A percentile compares a stretch with the other conserved stretches of the same genome.
phyloP scores from a whole-genome alignment of 805 yeast genomes.

The Ogataea degrootiae region DNA sequence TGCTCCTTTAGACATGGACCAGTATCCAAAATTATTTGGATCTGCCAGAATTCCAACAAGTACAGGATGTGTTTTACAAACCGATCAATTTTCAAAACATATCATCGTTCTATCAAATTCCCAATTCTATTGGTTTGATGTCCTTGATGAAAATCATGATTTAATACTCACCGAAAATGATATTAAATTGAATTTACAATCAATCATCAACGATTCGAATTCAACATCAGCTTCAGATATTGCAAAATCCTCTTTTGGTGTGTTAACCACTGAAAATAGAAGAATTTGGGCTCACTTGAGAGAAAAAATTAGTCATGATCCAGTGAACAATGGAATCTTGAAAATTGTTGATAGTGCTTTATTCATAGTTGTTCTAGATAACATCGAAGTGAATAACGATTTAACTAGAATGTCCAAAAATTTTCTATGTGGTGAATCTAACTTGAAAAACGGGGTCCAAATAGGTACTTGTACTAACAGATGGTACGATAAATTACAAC shows the following conservation, averaged over 20 bases:
- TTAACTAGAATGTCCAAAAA: constrained; percentile 69
- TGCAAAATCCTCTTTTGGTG: constrained; percentile 80
- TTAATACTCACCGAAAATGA: constrained; percentile 72
- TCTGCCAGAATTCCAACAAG: constrained; percentile 81
- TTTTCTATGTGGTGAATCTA: constrained; percentile 82
- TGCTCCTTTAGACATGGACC: constrained; percentile 81
- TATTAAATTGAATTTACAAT: constrained; percentile 65
- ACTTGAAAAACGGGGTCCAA: constrained; percentile 78
- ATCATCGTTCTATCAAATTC: constrained; percentile 78
- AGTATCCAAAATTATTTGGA: constrained; percentile 81
- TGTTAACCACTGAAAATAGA: constrained; percentile 85
- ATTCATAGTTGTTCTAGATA: constrained; percentile 80
- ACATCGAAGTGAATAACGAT: constrained; percentile 56
- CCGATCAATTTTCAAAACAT: constrained; percentile 71
- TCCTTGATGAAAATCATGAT: constrained; percentile 67
- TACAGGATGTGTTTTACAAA: constrained; percentile 80
- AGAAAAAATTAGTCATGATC: constrained; percentile 39
- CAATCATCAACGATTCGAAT: constrained; percentile 71
- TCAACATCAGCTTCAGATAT: constrained; percentile 49
- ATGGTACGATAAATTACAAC: constrained; percentile 87
- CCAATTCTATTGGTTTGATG: constrained; percentile 95
- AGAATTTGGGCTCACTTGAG: constrained; percentile 82
- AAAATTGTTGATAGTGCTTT: constrained; percentile 75
- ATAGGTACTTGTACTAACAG: constrained; percentile 92
- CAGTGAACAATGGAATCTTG: constrained; percentile 63